Evolutionary conservation across 2,329 filamentous ascomycete species (phyloP), one percentile per base, ranked within the genome.

Genomic region (Harringtonia aguacate): DNA sequence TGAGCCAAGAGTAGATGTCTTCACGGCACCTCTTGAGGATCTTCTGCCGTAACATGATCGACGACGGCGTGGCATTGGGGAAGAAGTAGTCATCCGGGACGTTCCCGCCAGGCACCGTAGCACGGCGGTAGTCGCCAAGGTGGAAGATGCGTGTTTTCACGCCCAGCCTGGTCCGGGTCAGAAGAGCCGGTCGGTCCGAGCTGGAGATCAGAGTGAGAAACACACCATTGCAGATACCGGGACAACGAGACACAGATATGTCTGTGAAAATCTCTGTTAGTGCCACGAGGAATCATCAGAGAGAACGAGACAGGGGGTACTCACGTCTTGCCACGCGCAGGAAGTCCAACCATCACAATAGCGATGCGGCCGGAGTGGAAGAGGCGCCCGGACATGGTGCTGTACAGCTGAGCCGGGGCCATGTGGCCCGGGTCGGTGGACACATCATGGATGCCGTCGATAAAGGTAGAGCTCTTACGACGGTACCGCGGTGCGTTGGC

Each of bases 111-210:
- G 81, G 88, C 50, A 97, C 79, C 15, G 90, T 94, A 28, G 88
- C 89, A 59, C 92, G 79, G 52, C 92, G 84, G 62, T 98, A 98
- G 64, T 98, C 92, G 46, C 94, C 92, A 15, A 98, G 72, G 60
- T 98, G 92, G 61, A 98, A 98, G 55, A 97, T 94, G 53, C 90
- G 84, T 29, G 92, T 97, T 69, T 98, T 98, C 47, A 98, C 92
- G 50, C 92, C 92, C 33, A 98, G 76, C 92, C 80, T 84, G 44
- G 20, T 20, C 6, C 8, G 22, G 9, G 35, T 40, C 22, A 33
- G 41, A 17, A 39, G 8, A 27, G 20, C 24, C 12, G 4, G 7
- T 15, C 12, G 18, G 22, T 27, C 4, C 15, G 34, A n/a, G 15
- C 9, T 31, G 7, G 33, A 24, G 13, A 18, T 17, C 8, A n/a